Evolutionary conservation across 1,139 yeast species (phyloP), one percentile per base, ranked within the genome.

Genomic region (Meyerozyma sp.): DNA sequence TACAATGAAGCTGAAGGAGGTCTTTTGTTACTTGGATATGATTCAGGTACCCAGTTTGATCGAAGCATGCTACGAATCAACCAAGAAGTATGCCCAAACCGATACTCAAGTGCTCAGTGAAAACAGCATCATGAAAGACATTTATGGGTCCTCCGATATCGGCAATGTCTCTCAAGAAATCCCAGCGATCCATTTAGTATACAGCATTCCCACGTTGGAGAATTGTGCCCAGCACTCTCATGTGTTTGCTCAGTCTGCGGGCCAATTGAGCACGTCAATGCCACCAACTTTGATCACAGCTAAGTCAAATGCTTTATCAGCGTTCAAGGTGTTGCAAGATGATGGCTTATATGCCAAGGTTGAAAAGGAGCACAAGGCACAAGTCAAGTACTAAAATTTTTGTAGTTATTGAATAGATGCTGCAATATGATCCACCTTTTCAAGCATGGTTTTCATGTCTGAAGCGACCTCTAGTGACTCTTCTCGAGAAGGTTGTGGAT

Each of bases 151-250:
- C 5, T 41, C 52, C 1, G 57, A 54, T 41, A 52, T 51, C 41
- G 57, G 57, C 14, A 52, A 53, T 40, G 51, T 53, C 21, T 51
- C 55, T 3, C 51, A 49, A 45, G 45, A 37, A 21, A 16, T 53
- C 30, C 57, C 57, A 14, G 37, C 54, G 5, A 51, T 53, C 25
- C 57, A 53, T 28, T 49, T 50, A 11, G 43, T 46, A 38, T 53
- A 51, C 34, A 41, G 27, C 26, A 46, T 53, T 18, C 29, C 29
- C 7, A 37, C 29, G 50, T 36, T 21, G 46, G 42, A 23, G 49
- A 27, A 27, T 27, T 27, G 29, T 11, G 29, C 29, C 7, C 29
- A 27, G 7, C 29, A 27, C 7, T 27, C 29, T 11, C 29, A n/a
- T 11, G 29, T 10, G 13, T 27, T 27, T 11, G 29, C 29, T 27